Evolutionary conservation across 306 rosid genomes (phyloP), one percentile per base, ranked within the genome.

Genomic region (Quercus mongolica): DNA sequence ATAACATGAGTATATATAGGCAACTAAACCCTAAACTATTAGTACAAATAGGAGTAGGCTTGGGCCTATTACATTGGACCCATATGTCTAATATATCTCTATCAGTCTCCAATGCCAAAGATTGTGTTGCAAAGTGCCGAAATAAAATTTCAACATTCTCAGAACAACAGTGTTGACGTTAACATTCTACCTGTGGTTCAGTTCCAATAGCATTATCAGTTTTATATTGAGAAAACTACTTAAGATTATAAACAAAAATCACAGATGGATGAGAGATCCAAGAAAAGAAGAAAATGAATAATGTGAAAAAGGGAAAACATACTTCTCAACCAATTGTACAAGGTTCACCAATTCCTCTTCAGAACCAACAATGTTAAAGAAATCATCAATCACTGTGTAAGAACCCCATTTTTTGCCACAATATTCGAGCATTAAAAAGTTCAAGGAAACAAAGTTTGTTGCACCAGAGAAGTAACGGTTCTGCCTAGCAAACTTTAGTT

Each of bases 321-420:
- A 92, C 99, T 87, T 83, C 84, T 92, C 89, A 51, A 94, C 79
- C 70, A 94, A 81, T 65, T 85, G 90, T 76, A 92, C 84, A 30
- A 94, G 99, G 83, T 91, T 88, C 69, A 82, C 31, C 56, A 85
- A 79, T 83, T 95, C 99, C 79, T 87, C 90, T 78, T 89, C 83
- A 55, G 97, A 85, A 78, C 94, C 84, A 23, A 94, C 94, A 74
- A 90, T 75, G 23, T 92, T 97, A 82, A 83, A 92, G 89, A 95
- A 95, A 84, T 94, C 99, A 85, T 92, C 97, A 17, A 95, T 94
- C 77, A 87, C 89, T 63, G 96, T 91, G 89, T 80, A 54, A 94
- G 97, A 57, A 92, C 89, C 58, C 95, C 97, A 52, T 83, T 85
- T 79, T 95, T 92, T 0, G 97, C 91, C 94, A 89, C 23, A 94